Conservation (phyloP, 495 filamentous ascomycete species). For the Penicillium ochrochloron region DNA sequence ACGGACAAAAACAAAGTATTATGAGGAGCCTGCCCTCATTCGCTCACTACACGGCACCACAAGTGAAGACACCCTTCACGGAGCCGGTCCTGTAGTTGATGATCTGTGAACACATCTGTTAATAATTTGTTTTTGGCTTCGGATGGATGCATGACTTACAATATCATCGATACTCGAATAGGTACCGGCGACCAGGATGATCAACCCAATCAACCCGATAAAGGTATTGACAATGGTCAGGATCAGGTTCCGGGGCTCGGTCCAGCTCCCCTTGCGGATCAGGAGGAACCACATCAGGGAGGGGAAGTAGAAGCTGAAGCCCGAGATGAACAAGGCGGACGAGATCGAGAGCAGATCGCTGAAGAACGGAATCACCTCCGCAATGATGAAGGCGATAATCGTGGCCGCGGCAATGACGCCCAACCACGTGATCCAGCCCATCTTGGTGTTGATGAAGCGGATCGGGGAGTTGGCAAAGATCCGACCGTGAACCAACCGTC, state of each 20-base stretch:
- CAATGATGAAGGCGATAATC: slow-evolving; percentile 67
- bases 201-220: slow-evolving; percentile 43
- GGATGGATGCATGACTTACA: slow-evolving; percentile 43
- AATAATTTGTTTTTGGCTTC: not conserved
- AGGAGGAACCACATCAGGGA: slow-evolving; percentile 69
- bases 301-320: slow-evolving; percentile 40
- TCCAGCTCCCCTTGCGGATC: slow-evolving; percentile 47
- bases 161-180: slow-evolving; percentile 63
- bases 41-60: slow-evolving; percentile 31
- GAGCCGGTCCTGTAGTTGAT: slow-evolving; percentile 47
- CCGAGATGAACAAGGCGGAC: slow-evolving; percentile 49
- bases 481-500: slow-evolving; percentile 64
- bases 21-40: not conserved
- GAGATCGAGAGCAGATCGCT: slow-evolving; percentile 61
- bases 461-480: slow-evolving; percentile 57
- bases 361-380: slow-evolving; percentile 72
- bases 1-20: not conserved
- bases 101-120: slow-evolving; percentile 35
- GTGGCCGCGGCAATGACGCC: slow-evolving; percentile 57
- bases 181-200: slow-evolving; percentile 59
- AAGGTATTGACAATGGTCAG: slow-evolving; percentile 29
- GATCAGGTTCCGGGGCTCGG: slow-evolving; percentile 35
- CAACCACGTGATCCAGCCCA: slow-evolving; percentile 63
- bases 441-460: slow-evolving; percentile 62
- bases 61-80: slow-evolving; percentile 55